phyloP scores from a whole-genome alignment of 164 flowering plant species.

The Tinospora cordifolia region DNA sequence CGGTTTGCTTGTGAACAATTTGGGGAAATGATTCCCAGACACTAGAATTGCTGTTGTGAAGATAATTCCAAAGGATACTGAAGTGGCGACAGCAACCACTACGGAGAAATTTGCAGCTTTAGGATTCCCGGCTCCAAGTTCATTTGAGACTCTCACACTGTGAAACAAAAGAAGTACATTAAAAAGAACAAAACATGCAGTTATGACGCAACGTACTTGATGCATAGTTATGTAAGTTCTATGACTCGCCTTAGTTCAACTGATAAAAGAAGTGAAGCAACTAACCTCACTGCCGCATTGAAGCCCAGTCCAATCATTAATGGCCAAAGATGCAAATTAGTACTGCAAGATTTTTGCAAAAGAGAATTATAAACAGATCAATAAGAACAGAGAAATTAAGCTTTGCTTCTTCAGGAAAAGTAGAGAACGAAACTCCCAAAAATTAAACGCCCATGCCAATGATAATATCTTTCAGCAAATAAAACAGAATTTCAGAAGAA shows the following conservation, averaged over 20 bases:
- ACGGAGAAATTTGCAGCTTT: constrained; percentile 43
- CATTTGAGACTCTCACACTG: constrained; percentile 51
- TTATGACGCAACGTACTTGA: no score
- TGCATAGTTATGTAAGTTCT: no score
- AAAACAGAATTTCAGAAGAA: no score
- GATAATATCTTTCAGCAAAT: no score
- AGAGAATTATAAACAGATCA: neutral
- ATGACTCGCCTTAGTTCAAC: neutral
- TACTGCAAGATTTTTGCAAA: constrained; percentile 25
- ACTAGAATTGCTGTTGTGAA: constrained; percentile 23
- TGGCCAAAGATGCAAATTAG: constrained; percentile 44
- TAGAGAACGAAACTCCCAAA: neutral
- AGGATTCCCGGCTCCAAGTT: constrained; percentile 46
- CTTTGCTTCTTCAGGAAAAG: constrained; percentile 14
- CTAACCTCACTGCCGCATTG: constrained; percentile 42
- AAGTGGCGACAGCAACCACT: constrained; percentile 21
- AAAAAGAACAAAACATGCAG: neutral
- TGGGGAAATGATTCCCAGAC: constrained; percentile 23
- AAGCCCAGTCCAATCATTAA: constrained; percentile 45
- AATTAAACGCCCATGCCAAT: no score
- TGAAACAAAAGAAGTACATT: constrained; percentile 4
- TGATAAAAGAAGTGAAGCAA: neutral
- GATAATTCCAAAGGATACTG: constrained; percentile 30
- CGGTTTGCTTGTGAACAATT: constrained; percentile 26
- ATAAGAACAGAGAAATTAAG: no score